These are phyloP conservation scores for Urtica urens DNA, from an alignment of 306 rosid genomes.

Conservation along the genomic window DNA sequence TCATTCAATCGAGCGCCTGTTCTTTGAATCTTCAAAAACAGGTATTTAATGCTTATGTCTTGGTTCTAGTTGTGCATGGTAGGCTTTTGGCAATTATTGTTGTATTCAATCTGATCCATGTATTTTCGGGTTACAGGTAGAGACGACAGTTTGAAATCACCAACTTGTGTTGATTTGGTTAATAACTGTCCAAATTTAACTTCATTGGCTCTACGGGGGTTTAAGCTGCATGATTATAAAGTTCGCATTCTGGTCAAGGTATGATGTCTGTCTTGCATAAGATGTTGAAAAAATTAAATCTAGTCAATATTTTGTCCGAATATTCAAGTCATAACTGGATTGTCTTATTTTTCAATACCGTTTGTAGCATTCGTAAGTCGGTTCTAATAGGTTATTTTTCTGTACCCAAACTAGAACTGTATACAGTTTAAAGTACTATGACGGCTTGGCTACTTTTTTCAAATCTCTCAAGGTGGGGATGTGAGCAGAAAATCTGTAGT, in stretches of 20 bases:
- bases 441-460: not conserved
- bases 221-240: constrained; percentile 82
- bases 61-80: too few species aligned
- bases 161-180: constrained; percentile 66
- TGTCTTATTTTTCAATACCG: too few species aligned
- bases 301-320: too few species aligned
- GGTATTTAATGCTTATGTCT: constrained; percentile 32
- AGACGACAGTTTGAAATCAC: constrained; percentile 91
- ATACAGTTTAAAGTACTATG: too few species aligned
- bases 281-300: too few species aligned
- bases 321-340: too few species aligned
- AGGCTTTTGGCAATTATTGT: constrained; percentile 9
- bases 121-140: constrained; percentile 53
- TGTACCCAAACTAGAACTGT: too few species aligned
- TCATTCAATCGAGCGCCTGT: constrained; percentile 72
- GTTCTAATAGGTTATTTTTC: too few species aligned
- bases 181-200: constrained; percentile 61
- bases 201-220: constrained; percentile 91
- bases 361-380: too few species aligned
- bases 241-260: constrained; percentile 89
- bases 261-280: constrained; percentile 14
- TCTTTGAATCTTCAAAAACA: constrained; percentile 86
- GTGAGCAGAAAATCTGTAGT: not conserved
- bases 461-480: not conserved
- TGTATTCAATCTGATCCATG: constrained; percentile 20